Evolutionary conservation across 345 rosid genomes (phyloP).

Genomic region (Dimocarpus longan): DNA sequence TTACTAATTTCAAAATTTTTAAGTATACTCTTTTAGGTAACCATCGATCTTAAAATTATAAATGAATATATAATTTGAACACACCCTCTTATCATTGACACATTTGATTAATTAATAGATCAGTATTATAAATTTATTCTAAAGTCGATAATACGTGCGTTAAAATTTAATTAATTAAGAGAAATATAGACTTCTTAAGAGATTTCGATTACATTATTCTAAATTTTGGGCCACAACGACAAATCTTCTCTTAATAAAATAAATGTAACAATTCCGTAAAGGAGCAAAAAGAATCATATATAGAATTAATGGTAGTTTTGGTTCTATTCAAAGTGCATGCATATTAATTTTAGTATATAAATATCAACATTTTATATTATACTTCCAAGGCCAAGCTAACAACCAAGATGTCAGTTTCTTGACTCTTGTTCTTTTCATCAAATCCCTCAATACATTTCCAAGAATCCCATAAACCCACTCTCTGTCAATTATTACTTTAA

Average conservation of each 20-base stretch:
- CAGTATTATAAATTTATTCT: too few species aligned
- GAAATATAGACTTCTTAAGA: background rate
- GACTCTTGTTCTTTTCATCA: conserved; percentile 22
- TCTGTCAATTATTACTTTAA: background rate
- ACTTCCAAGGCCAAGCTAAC: conserved; percentile 21
- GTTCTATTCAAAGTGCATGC: background rate
- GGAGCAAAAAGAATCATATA: background rate
- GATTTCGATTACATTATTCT: conserved; percentile 9
- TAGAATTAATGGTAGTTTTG: background rate
- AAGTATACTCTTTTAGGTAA: too few species aligned
- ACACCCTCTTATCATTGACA: too few species aligned
- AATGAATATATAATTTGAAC: too few species aligned
- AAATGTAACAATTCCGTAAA: too few species aligned
- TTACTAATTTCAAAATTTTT: too few species aligned
- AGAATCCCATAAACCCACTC: conserved; percentile 14
- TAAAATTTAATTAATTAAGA: too few species aligned
- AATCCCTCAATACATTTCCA: conserved; percentile 32
- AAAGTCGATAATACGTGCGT: too few species aligned
- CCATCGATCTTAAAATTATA: too few species aligned
- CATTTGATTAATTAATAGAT: background rate
- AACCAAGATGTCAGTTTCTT: conserved; percentile 27
- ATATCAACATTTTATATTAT: background rate
- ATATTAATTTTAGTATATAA: background rate
- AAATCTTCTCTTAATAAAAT: background rate
- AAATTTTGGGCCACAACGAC: conserved; percentile 7